These are phyloP conservation scores for Tolypocladium ophioglossoides DNA, from an alignment of 2,329 filamentous ascomycete species.

Conservation along the genomic window DNA sequence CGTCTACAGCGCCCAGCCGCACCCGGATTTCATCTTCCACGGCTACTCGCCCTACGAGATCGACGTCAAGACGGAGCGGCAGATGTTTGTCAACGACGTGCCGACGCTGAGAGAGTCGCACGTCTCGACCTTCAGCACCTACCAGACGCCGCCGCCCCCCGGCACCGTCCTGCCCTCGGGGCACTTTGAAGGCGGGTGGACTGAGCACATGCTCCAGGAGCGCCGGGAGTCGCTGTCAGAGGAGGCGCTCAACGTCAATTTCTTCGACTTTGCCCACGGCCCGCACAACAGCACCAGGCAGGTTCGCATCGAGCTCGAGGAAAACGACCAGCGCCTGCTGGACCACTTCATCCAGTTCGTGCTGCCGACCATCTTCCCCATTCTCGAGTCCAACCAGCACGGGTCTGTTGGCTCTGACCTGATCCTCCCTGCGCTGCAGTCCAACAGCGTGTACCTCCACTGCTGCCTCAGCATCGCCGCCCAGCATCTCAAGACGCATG, in stretches of 20 bases:
- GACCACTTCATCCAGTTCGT: constrained; percentile 89
- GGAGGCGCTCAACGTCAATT: constrained; percentile 61
- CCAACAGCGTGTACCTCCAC: constrained; percentile 88
- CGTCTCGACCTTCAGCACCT: constrained; percentile 88
- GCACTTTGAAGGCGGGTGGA: constrained; percentile 54
- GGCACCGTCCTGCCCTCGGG: constrained; percentile 56
- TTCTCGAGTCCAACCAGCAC: constrained; percentile 82
- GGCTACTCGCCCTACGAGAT: constrained; percentile 77
- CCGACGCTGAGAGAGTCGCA: constrained; percentile 78
- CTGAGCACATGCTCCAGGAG: constrained; percentile 22
- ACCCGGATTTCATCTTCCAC: constrained; percentile 46
- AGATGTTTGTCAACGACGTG: constrained; percentile 88
- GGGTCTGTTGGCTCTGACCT: constrained; percentile 72
- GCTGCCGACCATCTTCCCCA: constrained; percentile 80
- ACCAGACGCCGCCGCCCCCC: constrained; percentile 63
- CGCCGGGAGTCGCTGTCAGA: constrained; percentile 55
- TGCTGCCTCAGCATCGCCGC: constrained; percentile 91
- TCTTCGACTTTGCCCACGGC: constrained; percentile 72
- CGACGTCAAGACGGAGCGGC: constrained; percentile 89
- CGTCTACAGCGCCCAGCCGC: constrained; percentile 54
- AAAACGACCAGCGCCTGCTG: constrained; percentile 75
- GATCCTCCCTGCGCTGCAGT: constrained; percentile 78
- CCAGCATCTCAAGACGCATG: constrained; percentile 76
- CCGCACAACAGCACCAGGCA: constrained; percentile 52
- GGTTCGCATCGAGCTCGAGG: constrained; percentile 71